Evolutionary conservation across 495 filamentous ascomycete genomes (phyloP), one percentile per base, ranked within the genome.

Genomic region (Chaetomium cochliodes): DNA sequence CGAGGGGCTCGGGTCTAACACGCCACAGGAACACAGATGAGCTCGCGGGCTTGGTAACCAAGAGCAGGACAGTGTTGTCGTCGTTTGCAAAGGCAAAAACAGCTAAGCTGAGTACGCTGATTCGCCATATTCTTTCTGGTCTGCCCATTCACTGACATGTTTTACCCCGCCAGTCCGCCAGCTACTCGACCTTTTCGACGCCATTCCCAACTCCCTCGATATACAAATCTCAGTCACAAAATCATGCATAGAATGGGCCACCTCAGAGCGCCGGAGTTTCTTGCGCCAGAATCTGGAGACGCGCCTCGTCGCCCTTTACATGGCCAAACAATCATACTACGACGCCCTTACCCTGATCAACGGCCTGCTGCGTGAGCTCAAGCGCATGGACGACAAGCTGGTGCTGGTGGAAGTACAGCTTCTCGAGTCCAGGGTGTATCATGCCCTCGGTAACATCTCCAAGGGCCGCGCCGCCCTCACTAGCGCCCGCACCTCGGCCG

Each of bases 41-140:
- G 75, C 90, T 99, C 56, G 91, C 94, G 56, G 90, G 92, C 66
- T 85, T 99, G 70, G 90, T 99, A 67, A 92, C 88, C 68, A 88
- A 90, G 72, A 97, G 93, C 75, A 86, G 93, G 69, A 90, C 91
- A 69, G 88, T 92, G 26, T 86, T 99, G 65, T 96, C 93, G 56
- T 92, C 90, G 67, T 98, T 98, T 74, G 93, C 94, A 64, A 97
- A 97, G 81, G 96, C 94, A 67, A 99, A 99, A 87, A 98, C 94
- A 23, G 91, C 94, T 47, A 99, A 99, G 80, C 82, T 99, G 62
- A 92, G 94, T 98, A 87, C 71, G 86, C n/a, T 2, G 20, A n/a
- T 28, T 12, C 20, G 13, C 9, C 39, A 3, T 64, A 23, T 12
- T 6, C 33, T 15, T 22, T 30, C 20, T 49, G 26, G 5, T 60